Conservation (phyloP, 495 filamentous ascomycete genomes). For the Immersiella caudata region DNA sequence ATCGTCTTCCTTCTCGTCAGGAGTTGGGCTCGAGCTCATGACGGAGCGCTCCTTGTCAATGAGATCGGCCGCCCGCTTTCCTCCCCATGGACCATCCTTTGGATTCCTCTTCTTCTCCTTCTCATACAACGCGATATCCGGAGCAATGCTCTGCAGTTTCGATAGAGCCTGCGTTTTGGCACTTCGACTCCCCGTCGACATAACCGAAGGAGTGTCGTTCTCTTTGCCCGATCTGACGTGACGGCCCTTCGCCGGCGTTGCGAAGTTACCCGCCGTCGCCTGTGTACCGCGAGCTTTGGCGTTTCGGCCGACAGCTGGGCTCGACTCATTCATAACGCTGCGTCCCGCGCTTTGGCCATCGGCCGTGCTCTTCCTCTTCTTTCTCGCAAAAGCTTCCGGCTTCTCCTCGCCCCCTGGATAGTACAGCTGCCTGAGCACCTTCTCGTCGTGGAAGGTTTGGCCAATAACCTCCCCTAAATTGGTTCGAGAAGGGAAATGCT, state of each 20-base stretch:
- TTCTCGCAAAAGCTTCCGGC: slow-evolving; percentile 36
- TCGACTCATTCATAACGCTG: slow-evolving; percentile 31
- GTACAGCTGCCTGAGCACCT: slow-evolving; percentile 37
- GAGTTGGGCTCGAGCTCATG: slow-evolving; percentile 38
- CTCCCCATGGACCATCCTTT: slow-evolving; percentile 78
- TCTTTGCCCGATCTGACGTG: slow-evolving; percentile 66
- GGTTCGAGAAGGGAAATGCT: slow-evolving; percentile 79
- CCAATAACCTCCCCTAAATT: slow-evolving; percentile 93
- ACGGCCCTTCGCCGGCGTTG: slow-evolving; percentile 47
- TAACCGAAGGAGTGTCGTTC: slow-evolving; percentile 74
- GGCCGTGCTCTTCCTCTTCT: slow-evolving; percentile 46
- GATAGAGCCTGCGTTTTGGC: slow-evolving; percentile 83
- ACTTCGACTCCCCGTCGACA: slow-evolving; percentile 73
- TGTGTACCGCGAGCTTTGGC: slow-evolving; percentile 17
- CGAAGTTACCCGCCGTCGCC: slow-evolving; percentile 31
- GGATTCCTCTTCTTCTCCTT: slow-evolving; percentile 81
- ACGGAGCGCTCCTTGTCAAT: slow-evolving; percentile 53
- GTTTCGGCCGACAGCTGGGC: slow-evolving; percentile 17
- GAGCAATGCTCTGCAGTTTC: slow-evolving; percentile 72
- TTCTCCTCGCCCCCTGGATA: slow-evolving; percentile 45
- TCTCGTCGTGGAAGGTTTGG: slow-evolving; percentile 63
- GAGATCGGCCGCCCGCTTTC: slow-evolving; percentile 62
- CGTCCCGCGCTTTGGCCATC: slow-evolving; percentile 41
- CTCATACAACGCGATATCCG: slow-evolving; percentile 86
- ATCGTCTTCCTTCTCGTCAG: slow-evolving; percentile 53